Conservation (phyloP, 1,139 yeast genomes). For the Suhomyces bolitotheri region DNA sequence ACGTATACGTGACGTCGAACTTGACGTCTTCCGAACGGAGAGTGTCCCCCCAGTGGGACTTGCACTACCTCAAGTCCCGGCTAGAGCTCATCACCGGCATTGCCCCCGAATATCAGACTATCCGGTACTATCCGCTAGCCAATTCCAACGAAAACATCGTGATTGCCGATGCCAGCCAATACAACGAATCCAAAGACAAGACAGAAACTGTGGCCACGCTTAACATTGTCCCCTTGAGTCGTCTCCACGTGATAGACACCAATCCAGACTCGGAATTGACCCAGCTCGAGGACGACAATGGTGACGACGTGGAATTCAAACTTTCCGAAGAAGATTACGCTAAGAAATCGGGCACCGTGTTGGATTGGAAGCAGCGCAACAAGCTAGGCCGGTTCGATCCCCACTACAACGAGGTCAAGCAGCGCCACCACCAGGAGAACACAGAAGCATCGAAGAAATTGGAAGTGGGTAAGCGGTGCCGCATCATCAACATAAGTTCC, state of each 20-base stretch:
- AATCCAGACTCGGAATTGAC: conserved; percentile 51
- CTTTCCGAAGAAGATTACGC: conserved; percentile 71
- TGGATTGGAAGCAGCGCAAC: conserved; percentile 71
- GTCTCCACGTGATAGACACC: conserved; percentile 57
- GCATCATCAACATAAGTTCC: conserved; percentile 45
- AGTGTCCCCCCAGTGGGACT: conserved; percentile 62
- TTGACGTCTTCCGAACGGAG: conserved; percentile 72
- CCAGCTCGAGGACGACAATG: conserved; percentile 40
- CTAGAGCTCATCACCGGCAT: conserved; percentile 81
- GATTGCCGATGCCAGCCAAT: conserved; percentile 22
- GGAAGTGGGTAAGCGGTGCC: conserved; percentile 40
- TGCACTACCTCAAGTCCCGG: conserved; percentile 54
- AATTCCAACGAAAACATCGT: conserved; percentile 36
- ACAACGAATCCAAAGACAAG: conserved; percentile 19
- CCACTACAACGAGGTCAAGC: conserved; percentile 31
- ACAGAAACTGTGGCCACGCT: conserved; percentile 20
- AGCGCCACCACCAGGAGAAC: conserved; percentile 25
- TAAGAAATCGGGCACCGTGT: conserved; percentile 59
- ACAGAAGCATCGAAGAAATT: conserved; percentile 24
- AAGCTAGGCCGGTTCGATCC: conserved; percentile 76
- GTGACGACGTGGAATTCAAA: conserved; percentile 46
- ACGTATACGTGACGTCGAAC: conserved; percentile 61
- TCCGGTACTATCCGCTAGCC: conserved; percentile 49
- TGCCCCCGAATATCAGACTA: conserved; percentile 56
- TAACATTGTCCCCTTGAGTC: conserved; percentile 35